Base-by-base conservation (phyloP, 2,329 filamentous ascomycete genomes). In the Monilinia aucupariae region DNA sequence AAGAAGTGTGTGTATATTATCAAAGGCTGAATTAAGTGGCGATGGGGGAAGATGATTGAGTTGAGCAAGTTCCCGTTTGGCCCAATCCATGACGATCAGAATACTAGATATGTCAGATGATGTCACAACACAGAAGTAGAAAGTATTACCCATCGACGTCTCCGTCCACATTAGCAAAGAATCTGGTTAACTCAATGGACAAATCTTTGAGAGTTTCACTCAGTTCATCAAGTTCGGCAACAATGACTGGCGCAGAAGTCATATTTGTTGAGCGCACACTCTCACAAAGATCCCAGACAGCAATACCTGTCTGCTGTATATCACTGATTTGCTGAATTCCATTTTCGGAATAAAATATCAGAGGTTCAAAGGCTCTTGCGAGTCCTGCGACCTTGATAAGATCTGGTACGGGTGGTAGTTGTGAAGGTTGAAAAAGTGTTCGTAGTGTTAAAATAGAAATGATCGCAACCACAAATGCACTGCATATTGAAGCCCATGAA, bases 71-170 rank as follows among this genome's bases (percentile, higher is more conserved):
- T 97, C 92, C 68, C 92, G 86, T 72, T 89, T 89, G 17, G 91
- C 90, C 93, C 93, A 97, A 73, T 96, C 91, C 92, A 97, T 97
- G 59, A 96, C 91, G 65, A 94, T 88, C 43, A 97, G 82, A 68
- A 97, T 96, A 65, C 89, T 88, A 71, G 45, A 59, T 39, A 43
- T 25, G 58, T 74, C 56, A 72, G 70, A 63, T 65, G 55, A 51
- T 32, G 53, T 55, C 43, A 56, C 47, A 34, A 51, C n/a, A 61
- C 3, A 22, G 58, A 53, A 54, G 25, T 52, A 43, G 54, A 61
- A 62, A 39, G 76, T 79, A 39, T 70, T 78, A 87, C 84, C 83
- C 88, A 74, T 97, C 93, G 70, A 97, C 89, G 72, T 97, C 93
- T 32, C 91, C 90, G 71, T 97, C 91, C 15, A 97, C 91, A 68